These are phyloP conservation scores for Ascodesmis nigricans DNA, from an alignment of 495 filamentous ascomycete species.

Conservation along the genomic window DNA sequence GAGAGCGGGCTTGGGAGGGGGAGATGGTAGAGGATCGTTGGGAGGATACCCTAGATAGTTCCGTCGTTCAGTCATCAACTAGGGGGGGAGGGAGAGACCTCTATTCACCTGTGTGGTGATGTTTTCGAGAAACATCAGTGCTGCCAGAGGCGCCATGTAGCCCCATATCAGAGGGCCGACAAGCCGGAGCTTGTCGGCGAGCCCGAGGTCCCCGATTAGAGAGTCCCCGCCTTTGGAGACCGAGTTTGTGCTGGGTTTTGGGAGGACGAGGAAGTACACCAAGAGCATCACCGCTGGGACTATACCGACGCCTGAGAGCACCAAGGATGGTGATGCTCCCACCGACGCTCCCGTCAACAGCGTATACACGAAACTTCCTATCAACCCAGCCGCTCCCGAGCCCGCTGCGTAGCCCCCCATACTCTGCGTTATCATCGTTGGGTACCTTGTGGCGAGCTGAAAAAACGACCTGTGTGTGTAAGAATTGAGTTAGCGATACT, in stretches of 20 bases:
- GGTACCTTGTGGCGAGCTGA: slow-evolving; percentile 13
- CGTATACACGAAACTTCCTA: slow-evolving; percentile 12
- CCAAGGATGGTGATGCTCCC: slow-evolving; percentile 6
- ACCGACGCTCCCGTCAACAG: slow-evolving; percentile 8
- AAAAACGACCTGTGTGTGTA: slow-evolving; percentile 11
- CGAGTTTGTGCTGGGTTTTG: not conserved
- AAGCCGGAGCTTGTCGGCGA: slow-evolving; percentile 11
- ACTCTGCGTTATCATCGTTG: slow-evolving; percentile 8
- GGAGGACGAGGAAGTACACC: slow-evolving; percentile 9
- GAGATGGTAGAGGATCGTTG: slow-evolving; percentile 10
- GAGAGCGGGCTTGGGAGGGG: slow-evolving; percentile 3
- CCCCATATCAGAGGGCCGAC: slow-evolving; percentile 11
- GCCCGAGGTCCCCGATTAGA: slow-evolving; percentile 6
- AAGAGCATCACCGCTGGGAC: slow-evolving; percentile 9
- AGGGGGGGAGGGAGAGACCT: not conserved
- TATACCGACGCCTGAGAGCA: slow-evolving; percentile 10
- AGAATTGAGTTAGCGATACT: not conserved
- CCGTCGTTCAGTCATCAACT: not conserved
- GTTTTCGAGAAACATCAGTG: slow-evolving; percentile 17
- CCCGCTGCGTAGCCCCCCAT: slow-evolving; percentile 15
- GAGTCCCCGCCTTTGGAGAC: slow-evolving; percentile 1
- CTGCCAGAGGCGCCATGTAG: slow-evolving; percentile 14
- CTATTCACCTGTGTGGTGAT: slow-evolving; percentile 7
- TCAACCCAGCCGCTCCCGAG: slow-evolving; percentile 10
- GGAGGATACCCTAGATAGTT: slow-evolving; percentile 11